These are phyloP conservation scores for Sextonia rubra DNA, from an alignment of 164 flowering plant species.

Conservation along the genomic window DNA sequence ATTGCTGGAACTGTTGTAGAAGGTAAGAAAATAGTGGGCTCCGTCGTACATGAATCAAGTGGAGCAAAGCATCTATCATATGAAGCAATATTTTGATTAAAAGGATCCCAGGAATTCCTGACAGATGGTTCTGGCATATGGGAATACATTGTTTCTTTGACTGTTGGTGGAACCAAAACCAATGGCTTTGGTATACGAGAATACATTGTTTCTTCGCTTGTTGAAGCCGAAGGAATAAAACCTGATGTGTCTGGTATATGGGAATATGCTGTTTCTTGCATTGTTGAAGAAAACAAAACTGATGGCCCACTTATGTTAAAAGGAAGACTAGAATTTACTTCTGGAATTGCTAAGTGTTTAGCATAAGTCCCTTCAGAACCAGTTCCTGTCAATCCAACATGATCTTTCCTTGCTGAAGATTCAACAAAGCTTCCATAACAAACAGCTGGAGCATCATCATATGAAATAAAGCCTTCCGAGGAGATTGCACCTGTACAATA, in stretches of 20 bases:
- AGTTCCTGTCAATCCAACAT: neutral
- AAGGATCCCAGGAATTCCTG: constrained; percentile 11
- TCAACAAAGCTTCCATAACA: constrained; percentile 10
- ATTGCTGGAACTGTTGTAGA: neutral
- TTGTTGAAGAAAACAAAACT: neutral
- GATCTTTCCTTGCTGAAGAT: constrained; percentile 1
- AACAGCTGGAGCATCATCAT: constrained; percentile 13
- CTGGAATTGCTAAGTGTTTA: constrained; percentile 1
- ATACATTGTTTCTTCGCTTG: constrained; percentile 7
- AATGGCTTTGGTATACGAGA: constrained; percentile 10
- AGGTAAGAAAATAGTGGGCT: constrained; percentile 6
- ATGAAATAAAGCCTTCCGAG: constrained; percentile 9
- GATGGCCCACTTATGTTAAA: constrained; percentile 10
- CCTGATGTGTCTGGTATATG: constrained; percentile 5
- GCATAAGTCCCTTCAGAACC: constrained; percentile 6
- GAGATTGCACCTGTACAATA: constrained; percentile 9
- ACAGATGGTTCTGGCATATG: constrained; percentile 5
- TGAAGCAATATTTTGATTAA: constrained; percentile 6
- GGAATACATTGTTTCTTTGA: constrained; percentile 10
- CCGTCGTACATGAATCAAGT: constrained; percentile 13
- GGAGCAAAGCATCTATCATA: constrained; percentile 5
- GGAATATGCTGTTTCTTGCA: constrained; percentile 10
- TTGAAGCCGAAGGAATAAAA: neutral
- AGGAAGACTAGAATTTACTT: constrained; percentile 6
- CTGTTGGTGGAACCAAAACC: neutral